phyloP scores from a whole-genome alignment of 2,329 filamentous ascomycete genomes.

The Ophidiomyces ophidiicola region DNA sequence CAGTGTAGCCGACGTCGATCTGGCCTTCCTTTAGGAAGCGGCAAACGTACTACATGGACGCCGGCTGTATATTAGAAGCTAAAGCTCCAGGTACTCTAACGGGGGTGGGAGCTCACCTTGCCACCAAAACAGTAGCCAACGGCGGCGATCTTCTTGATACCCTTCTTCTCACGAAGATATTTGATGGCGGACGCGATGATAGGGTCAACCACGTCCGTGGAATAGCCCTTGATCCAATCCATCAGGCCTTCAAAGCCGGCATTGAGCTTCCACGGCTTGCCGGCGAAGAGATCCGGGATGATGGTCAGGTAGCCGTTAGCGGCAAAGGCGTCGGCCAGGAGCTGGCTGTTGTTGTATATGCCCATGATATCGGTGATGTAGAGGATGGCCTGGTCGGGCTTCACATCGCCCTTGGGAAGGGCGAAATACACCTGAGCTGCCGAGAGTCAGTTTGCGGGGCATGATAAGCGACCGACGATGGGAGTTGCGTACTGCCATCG shows the following conservation, averaged over 20 bases:
- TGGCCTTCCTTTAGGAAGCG: constrained; percentile 52
- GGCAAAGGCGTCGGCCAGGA: constrained; percentile 64
- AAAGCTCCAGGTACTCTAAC: neutral
- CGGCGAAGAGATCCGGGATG: constrained; percentile 59
- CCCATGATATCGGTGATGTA: constrained; percentile 49
- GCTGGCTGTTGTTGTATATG: constrained; percentile 46
- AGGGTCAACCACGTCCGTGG: constrained; percentile 38
- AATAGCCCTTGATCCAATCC: constrained; percentile 40
- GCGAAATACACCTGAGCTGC: constrained; percentile 46
- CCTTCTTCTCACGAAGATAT: constrained; percentile 42
- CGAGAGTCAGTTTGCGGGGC: neutral
- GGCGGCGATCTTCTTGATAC: constrained; percentile 43
- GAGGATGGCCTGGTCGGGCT: constrained; percentile 42
- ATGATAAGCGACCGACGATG: neutral
- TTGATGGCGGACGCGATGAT: constrained; percentile 41
- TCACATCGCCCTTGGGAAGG: constrained; percentile 41
- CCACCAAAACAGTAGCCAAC: constrained; percentile 67
- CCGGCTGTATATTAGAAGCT: constrained; percentile 4
- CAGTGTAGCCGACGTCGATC: constrained; percentile 58
- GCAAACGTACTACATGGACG: constrained; percentile 48
- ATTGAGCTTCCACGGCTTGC: constrained; percentile 48
- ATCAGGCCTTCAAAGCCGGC: constrained; percentile 37
- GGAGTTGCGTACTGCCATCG: constrained; percentile 31
- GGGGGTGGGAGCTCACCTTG: constrained; percentile 39
- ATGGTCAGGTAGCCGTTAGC: constrained; percentile 58